Percentiles rank a stretch among this genome's conserved stretches.
Evolutionary conservation across 2,329 filamentous ascomycete species (phyloP).

Genomic region (Neonectria hederae): DNA sequence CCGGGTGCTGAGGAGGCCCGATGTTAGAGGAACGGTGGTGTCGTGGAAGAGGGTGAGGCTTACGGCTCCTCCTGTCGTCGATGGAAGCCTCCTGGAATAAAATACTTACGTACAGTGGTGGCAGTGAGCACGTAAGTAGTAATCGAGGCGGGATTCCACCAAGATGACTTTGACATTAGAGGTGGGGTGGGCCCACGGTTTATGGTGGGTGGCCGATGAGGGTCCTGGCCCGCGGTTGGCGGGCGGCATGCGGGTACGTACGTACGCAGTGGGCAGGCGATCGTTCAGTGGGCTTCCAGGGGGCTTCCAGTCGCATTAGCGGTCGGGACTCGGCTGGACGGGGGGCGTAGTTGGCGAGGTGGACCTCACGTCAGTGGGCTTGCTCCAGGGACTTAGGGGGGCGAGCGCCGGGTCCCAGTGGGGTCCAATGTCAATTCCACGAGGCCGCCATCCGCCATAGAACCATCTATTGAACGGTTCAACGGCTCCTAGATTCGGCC

Average conservation of each 20-base stretch:
- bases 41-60: background rate
- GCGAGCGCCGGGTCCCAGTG: slow-evolving; percentile 5
- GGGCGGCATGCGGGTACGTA: background rate
- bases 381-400: slow-evolving; percentile 12
- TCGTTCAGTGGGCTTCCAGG: slow-evolving; percentile 5
- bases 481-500: slow-evolving; percentile 5
- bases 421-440: slow-evolving; percentile 11
- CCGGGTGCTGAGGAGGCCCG: slow-evolving; percentile 4
- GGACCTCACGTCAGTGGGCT: slow-evolving; percentile 8
- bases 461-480: background rate
- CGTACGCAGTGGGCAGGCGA: background rate
- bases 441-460: background rate
- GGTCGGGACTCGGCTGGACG: background rate
- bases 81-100: slow-evolving; percentile 1
- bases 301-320: background rate
- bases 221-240: background rate
- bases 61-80: slow-evolving; percentile 9
- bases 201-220: background rate
- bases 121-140: background rate
- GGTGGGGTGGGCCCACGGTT: slow-evolving; percentile 23
- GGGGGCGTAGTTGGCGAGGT: background rate
- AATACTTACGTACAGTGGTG: background rate
- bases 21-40: background rate
- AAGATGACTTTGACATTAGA: slow-evolving; percentile 31
- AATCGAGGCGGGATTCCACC: slow-evolving; percentile 15